Evolutionary conservation across 352 stramenopile species (phyloP), one percentile per base, ranked within the genome.

Genomic region (Phytophthora foliorum): DNA sequence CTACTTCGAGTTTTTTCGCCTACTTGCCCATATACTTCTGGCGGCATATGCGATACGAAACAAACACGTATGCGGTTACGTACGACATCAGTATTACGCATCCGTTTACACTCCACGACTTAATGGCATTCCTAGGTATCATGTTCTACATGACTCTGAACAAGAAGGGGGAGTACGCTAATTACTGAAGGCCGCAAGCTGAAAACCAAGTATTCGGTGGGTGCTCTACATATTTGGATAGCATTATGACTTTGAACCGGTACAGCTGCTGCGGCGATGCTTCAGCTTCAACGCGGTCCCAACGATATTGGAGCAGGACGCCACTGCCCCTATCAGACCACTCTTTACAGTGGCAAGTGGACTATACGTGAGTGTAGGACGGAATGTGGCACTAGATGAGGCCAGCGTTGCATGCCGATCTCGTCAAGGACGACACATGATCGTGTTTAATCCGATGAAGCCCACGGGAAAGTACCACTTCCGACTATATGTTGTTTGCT

Each of bases 401-500:
- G 55, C 55, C 7, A 62, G 27, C 17, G n/a, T 52, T 4, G 53
- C 39, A 0, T 52, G 53, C 32, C n/a, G 29, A 2, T 62, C 55
- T 21, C 27, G 42, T 0, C 42, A 62, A 62, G 41, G 55, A 4
- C 53, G n/a, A 3, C 53, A 61, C 21, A 9, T 42, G 2, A 38
- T 59, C 21, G 22, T 59, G 2, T 59, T 50, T 16, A 50, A 49
- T 8, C 52, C 34, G 2, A 51, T 41, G 19, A 54, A 62, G 19
- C 55, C 41, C 7, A 62, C 42, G 9, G 53, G 53, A 6, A 61
- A 61, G 17, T 61, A 53, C 29, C 53, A 62, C 31, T 62, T 62
- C 22, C 25, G 29, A 11, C 9, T 61, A 22, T 62, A 62, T 14
- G 36, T 54, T 13, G 36, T 54, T 2, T 62, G 42, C n/a, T 54